Evolutionary conservation across 176 grass and related monocot genomes (phyloP), one percentile per base, ranked within the genome.

Genomic region (Themeda triandra): DNA sequence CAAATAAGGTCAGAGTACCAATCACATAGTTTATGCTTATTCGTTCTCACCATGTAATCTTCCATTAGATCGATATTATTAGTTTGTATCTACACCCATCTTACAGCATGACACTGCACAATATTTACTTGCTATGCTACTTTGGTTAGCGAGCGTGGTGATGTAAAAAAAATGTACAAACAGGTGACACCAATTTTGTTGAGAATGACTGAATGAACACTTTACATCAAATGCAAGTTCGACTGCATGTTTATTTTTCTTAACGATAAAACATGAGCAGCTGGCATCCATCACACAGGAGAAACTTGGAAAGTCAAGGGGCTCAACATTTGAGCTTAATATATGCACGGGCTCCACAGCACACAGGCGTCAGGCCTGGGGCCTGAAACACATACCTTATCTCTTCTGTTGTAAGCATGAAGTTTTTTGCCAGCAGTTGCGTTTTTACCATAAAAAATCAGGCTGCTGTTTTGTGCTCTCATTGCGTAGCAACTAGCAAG

Each of bases 91-190:
- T 35, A 80, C 81, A 76, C 74, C 30, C 24, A 79, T 32, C 49
- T 39, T 79, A 56, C 53, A 33, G 41, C 69, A 17, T 69, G 82
- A 28, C 27, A 54, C 23, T 46, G 21, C 62, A 71, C 78, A 88
- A 69, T 81, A 18, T 90, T 81, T 41, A 53, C 48, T 73, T 48
- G 40, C 62, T 71, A 24, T 63, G 60, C 60, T 63, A 63, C 24
- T 64, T 37, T 29, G 77, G 59, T 74, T 6, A 4, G 32, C 30
- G n/a, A 51, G 39, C 62, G 63, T 44, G 49, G 25, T 15, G 71
- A 73, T 86, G 73, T 85, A 79, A 81, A 86, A 42, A 42, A 74
- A 87, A 36, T 89, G 66, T 92, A 87, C 76, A 81, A 82, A 85
- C 71, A 74, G 39, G 60, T 37, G 2, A n/a, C 42, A 42, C 4